Percentiles rank a stretch among this genome's conserved stretches.
Conservation (phyloP, 139 green algal genomes). For the Volvox africanus region DNA sequence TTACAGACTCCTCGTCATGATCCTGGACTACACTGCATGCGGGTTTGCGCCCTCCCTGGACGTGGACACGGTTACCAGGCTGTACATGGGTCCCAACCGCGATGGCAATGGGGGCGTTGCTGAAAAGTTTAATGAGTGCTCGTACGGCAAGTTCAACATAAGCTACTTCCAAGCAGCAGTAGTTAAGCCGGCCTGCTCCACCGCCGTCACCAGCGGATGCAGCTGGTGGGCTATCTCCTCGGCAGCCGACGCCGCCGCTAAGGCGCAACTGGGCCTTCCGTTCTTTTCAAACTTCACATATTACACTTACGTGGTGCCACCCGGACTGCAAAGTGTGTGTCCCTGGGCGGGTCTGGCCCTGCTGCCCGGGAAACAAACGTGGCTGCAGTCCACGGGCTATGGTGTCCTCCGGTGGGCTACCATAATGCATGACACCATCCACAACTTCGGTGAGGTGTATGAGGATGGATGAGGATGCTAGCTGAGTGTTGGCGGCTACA, state of each 20-base stretch:
- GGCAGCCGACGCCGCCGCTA: background rate
- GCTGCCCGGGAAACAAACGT: conserved; percentile 27
- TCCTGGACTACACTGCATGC: background rate
- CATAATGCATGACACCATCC: conserved; percentile 15
- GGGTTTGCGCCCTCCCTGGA: background rate
- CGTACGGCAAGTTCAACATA: too few species aligned
- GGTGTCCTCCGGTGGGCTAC: conserved; percentile 4
- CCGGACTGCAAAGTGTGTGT: background rate
- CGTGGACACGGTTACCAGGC: background rate
- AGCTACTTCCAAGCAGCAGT: too few species aligned
- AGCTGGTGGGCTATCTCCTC: too few species aligned
- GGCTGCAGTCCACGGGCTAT: conserved; percentile 5
- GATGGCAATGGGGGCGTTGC: conserved; percentile 6
- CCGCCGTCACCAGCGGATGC: too few species aligned
- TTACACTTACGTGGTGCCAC: too few species aligned
- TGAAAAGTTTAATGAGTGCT: too few species aligned
- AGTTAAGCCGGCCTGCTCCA: too few species aligned
- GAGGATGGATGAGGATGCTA: too few species aligned
- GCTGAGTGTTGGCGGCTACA: too few species aligned
- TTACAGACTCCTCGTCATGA: background rate
- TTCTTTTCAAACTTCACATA: background rate
- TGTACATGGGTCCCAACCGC: background rate
- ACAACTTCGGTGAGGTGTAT: conserved; percentile 29
- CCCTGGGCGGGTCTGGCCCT: conserved; percentile 22
- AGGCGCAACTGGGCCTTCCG: background rate